phyloP scores from a whole-genome alignment of 2,329 filamentous ascomycete species.

The Trichocomaceae sp. region DNA sequence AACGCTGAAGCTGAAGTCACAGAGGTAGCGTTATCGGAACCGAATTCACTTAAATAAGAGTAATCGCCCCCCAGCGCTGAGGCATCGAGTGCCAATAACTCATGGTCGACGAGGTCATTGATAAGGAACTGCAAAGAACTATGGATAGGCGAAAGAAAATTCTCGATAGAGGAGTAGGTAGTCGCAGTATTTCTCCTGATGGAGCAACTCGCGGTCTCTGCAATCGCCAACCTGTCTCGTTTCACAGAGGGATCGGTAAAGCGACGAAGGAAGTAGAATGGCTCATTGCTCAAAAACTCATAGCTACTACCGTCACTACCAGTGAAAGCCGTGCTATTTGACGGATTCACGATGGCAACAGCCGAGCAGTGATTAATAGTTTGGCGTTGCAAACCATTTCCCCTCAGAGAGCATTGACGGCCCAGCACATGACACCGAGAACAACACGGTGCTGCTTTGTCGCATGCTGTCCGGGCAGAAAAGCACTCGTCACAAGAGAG shows the following conservation, averaged over 20 bases:
- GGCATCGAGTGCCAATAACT: not conserved
- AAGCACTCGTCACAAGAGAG: constrained; percentile 26
- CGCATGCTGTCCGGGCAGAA: constrained; percentile 22
- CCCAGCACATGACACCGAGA: constrained; percentile 20
- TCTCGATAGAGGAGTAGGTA: constrained; percentile 23
- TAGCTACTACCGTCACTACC: not conserved
- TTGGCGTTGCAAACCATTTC: not conserved
- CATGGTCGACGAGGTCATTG: not conserved
- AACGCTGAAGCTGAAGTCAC: constrained; percentile 19
- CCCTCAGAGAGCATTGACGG: constrained; percentile 19
- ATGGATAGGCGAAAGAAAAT: constrained; percentile 19
- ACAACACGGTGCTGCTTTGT: constrained; percentile 21
- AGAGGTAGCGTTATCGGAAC: constrained; percentile 6
- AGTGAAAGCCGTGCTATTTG: not conserved
- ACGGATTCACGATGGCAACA: not conserved
- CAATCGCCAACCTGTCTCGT: constrained; percentile 25
- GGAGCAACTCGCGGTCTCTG: constrained; percentile 26
- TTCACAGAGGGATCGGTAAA: constrained; percentile 25
- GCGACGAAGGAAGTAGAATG: constrained; percentile 25
- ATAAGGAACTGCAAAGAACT: constrained; percentile 13
- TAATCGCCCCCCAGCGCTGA: not conserved
- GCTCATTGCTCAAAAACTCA: constrained; percentile 10
- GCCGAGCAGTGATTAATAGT: not conserved
- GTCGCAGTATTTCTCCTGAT: constrained; percentile 22
- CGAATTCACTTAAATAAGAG: not conserved